Evolutionary conservation across 83 land plant genomes (phyloP).

Genomic region (Picea abies): DNA sequence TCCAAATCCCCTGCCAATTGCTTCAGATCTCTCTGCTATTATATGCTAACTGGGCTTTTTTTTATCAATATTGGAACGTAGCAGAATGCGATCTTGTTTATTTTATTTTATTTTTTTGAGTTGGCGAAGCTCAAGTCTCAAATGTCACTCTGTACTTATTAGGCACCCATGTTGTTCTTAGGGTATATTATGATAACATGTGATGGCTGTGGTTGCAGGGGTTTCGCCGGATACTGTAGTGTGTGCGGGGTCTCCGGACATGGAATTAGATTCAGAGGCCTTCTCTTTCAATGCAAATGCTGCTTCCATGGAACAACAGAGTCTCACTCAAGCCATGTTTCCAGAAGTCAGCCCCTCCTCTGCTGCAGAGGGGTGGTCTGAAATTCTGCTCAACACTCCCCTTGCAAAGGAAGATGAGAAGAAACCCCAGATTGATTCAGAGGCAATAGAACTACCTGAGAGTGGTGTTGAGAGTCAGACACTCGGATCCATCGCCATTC

Average conservation of each 20-base stretch:
- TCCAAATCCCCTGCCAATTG: neutral
- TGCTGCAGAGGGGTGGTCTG: conserved; percentile 8
- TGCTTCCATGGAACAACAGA: neutral
- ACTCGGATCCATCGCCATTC: neutral
- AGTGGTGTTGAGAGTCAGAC: neutral
- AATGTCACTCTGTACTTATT: too few species aligned
- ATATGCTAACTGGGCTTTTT: neutral
- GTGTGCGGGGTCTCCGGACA: conserved; percentile 8
- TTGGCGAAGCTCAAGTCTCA: too few species aligned
- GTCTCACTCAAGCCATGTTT: conserved; percentile 15
- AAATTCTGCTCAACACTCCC: conserved; percentile 7
- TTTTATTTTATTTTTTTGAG: too few species aligned
- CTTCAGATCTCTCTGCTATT: neutral
- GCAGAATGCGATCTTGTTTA: neutral
- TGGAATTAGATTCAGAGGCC: conserved; percentile 11
- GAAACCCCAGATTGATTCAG: neutral
- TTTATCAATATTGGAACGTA: neutral
- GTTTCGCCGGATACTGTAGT: conserved; percentile 11
- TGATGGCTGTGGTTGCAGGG: neutral
- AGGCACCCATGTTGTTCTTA: neutral
- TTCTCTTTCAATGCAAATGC: neutral
- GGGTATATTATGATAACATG: neutral
- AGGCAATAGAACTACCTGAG: neutral
- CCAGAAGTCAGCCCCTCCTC: conserved; percentile 6
- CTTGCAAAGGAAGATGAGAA: neutral